Evolutionary conservation across 495 filamentous ascomycete species (phyloP), one percentile per base, ranked within the genome.

Genomic region (Bacidia gigantensis): DNA sequence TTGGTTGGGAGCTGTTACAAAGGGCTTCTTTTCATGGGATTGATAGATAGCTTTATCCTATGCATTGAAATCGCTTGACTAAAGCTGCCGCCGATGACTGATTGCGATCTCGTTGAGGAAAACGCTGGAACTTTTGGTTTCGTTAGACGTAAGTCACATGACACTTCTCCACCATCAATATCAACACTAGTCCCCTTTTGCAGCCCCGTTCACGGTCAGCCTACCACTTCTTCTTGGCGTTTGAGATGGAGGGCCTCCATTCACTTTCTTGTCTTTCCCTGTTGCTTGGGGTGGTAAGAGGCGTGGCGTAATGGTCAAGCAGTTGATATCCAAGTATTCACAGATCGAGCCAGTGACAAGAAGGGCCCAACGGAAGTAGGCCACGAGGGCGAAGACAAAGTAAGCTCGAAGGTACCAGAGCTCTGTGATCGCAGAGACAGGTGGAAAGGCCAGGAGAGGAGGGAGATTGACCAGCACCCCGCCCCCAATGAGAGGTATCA

Each of bases 291-390:
- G 3, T 20, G 47, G 47, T 38, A 50, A 3, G 2, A 50, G 14
- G 14, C 47, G 3, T 12, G 24, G 47, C 18, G 85, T 87, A 51
- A 98, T 95, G 1, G 89, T 95, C 38, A 98, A 67, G 65, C 89
- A 95, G 60, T 86, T 89, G 71, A 98, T 97, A 53, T 83, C 87
- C 11, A 98, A 69, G 71, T 87, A 98, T 23, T 78, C 72, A 62
- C 93, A 97, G 58, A 98, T 97, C 54, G 84, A 83, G 60, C 83
- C 81, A 55, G 94, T 95, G 41, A 97, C 87, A 38, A 96, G 69
- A 32, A 83, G 77, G 0, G 92, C 92, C 93, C 92, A 98, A 57
- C 86, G 79, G 67, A 82, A 87, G 67, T 98, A 98, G 14, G 83
- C 81, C 25, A 88, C 69, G 44, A 82, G 67, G 10, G 93, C 82